Percentiles rank a stretch among this genome's conserved stretches.
Evolutionary conservation across 441 rosid species (phyloP).

Genomic region (Gossypium davidsonii): DNA sequence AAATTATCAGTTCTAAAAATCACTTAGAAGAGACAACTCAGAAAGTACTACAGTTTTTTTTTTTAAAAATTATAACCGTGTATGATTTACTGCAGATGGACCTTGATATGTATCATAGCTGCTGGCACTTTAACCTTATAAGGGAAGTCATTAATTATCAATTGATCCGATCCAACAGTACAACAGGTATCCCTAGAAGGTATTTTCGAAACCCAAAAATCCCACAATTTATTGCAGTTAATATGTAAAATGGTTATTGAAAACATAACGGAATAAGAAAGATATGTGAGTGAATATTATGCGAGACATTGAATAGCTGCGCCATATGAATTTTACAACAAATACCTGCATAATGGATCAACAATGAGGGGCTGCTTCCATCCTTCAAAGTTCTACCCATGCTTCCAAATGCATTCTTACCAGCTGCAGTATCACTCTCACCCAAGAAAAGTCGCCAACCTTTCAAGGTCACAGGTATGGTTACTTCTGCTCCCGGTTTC

Average conservation of each 20-base stretch:
- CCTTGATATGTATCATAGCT: neutral
- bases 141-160: neutral
- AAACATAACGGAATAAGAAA: neutral
- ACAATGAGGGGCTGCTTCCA: constrained; percentile 66
- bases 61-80: neutral
- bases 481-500: constrained; percentile 80
- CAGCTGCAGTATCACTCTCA: constrained; percentile 50
- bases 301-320: neutral
- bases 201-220: neutral
- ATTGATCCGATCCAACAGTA: neutral
- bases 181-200: neutral
- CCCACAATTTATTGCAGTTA: neutral
- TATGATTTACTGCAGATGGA: neutral
- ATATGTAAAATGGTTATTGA: neutral
- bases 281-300: neutral
- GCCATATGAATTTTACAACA: neutral
- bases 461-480: constrained; percentile 72
- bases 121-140: neutral
- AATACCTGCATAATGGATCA: constrained; percentile 88
- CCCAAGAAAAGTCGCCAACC: constrained; percentile 75
- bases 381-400: constrained; percentile 64
- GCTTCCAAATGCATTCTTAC: constrained; percentile 51
- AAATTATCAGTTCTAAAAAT: neutral
- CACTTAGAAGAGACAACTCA: neutral
- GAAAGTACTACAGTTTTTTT: no score